Evolutionary conservation across 257 asterid species (phyloP), one percentile per base, ranked within the genome.

Genomic region (Solanum pennellii): DNA sequence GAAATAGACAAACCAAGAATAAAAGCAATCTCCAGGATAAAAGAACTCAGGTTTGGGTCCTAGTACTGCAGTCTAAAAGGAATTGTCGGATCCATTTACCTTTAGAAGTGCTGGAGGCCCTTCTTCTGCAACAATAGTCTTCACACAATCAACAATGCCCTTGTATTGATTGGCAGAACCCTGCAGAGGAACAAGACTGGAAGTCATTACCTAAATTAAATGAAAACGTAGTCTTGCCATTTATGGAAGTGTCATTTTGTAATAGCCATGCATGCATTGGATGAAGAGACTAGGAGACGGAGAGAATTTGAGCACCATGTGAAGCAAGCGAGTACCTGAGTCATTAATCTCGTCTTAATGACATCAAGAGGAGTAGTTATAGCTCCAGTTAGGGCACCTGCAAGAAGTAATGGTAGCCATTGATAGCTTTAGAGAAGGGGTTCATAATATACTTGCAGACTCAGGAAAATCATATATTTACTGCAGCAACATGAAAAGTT

Each of bases 381-480:
- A 88, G 99, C 99, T 88, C 98, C 98, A 56, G 99, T 97, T 80
- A 97, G 91, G 74, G 98, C 99, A 37, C 99, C 99, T 96, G 89
- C 44, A 71, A 75, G 33, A 79, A 41, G 37, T 82, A 73, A 60
- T 13, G 59, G 71, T 69, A 39, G 42, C 39, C 59, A 87, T 8
- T 65, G 27, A 66, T 44, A 80, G 42, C 27, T 80, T 47, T 45
- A 80, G 68, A 27, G 27, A 14, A 42, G 8, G 14, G 68, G 84
- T 79, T 44, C 41, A 25, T 25, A 15, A 21, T 45, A 6, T 79
- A 45, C 65, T 45, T 9, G n/a, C n/a, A 77, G 25, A 79, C 7
- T 41, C 84, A 45, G 66, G 10, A 18, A 80, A 29, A 45, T 80
- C 85, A 80, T 29, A 80, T 29, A 80, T 49, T 47, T 80, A 80